Base-by-base conservation (phyloP, 345 rosid genomes). In the Gossypium sturtianum region DNA sequence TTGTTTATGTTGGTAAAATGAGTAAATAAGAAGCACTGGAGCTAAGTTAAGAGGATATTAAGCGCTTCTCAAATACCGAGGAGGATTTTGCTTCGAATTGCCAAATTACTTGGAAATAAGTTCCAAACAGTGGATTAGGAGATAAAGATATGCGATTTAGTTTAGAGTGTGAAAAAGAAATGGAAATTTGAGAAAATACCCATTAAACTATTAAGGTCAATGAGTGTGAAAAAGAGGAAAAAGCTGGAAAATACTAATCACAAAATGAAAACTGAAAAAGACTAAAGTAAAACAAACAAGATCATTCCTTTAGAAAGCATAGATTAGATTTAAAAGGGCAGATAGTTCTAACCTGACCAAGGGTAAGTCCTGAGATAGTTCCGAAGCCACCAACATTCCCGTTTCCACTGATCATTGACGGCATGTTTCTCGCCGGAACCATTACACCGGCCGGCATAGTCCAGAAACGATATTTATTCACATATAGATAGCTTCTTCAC, bases 401-500 rank as follows among this genome's bases (percentile, higher is more conserved):
- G 77, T 82, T 80, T 45, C 80, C 61, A 49, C 80, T 82, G 17
- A 82, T 82, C 84, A 84, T 54, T 0, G 89, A 77, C 11, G 91
- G 78, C 87, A 82, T 80, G 75, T 86, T 83, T 82, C 87, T 87
- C 0, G 85, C 85, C 75, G 92, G 91, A 81, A 87, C 82, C 91
- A 87, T 84, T 29, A 84, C 75, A 63, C 92, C 90, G 73, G 88
- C 88, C 49, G 86, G 87, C 94, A 90, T 87, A 72, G 75, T 79
- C 78, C 77, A 58, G 66, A 22, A 44, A 3, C 69, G n/a, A 51
- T 17, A 25, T 51, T 2, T 62, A 16, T 70, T 38, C 60, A 16
- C 51, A 1, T 49, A 38, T 0, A 48, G 34, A 22, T 61, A 43
- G 15, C 17, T 41, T 17, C 29, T 34, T 53, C 74, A 49, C 61